phyloP scores from a whole-genome alignment of 108 stramenopile genomes.

The Aurantiochytrium sp. region DNA sequence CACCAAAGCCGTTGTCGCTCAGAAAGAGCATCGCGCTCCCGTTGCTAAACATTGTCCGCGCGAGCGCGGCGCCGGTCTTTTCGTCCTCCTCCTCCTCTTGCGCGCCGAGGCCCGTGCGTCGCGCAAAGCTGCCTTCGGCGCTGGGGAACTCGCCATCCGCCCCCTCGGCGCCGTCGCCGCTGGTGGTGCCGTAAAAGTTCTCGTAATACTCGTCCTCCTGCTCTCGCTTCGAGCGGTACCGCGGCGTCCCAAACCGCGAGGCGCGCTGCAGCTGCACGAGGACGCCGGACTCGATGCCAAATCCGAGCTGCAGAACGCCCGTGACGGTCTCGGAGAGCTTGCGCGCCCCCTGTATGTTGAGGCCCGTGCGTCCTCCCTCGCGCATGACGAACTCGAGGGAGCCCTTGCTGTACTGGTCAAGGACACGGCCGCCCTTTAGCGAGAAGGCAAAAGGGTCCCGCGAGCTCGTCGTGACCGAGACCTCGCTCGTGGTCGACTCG shows the following conservation, averaged over 20 bases:
- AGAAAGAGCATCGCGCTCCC: neutral
- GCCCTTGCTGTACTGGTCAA: constrained; percentile 19
- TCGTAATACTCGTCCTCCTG: constrained; percentile 23
- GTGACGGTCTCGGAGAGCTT: constrained; percentile 22
- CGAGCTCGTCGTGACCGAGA: neutral
- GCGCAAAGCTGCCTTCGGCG: no score
- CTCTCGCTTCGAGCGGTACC: neutral
- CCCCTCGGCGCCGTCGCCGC: neutral
- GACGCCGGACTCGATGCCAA: constrained; percentile 17
- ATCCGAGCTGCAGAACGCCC: neutral
- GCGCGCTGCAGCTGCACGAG: neutral
- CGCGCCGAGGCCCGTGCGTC: neutral
- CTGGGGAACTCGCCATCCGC: neutral
- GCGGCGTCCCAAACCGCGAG: neutral
- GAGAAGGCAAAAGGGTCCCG: neutral
- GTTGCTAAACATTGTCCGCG: constrained; percentile 7
- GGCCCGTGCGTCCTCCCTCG: neutral
- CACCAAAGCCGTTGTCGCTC: neutral
- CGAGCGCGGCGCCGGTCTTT: neutral
- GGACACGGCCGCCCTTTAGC: neutral
- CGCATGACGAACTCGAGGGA: neutral
- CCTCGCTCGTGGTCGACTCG: neutral
- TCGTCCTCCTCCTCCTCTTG: neutral
- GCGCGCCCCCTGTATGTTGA: neutral
- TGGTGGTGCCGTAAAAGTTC: neutral